Evolutionary conservation across 305 asterid species (phyloP).

Genomic region (Andrographis paniculata): DNA sequence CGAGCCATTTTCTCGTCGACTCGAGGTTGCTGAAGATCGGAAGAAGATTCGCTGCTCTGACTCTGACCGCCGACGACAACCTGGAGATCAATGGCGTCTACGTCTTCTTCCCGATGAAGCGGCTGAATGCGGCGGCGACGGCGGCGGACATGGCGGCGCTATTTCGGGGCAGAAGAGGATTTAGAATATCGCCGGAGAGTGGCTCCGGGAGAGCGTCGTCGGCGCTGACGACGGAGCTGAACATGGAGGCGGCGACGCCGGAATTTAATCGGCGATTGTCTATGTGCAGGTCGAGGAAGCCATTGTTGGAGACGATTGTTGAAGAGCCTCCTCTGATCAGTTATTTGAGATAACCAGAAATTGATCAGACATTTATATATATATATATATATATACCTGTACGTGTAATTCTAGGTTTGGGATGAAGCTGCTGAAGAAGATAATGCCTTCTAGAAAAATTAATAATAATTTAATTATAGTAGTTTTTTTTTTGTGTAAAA

Average conservation of each 20-base stretch:
- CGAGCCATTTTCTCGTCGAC: slow-evolving; percentile 40
- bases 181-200: slow-evolving; percentile 48
- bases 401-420: too few species aligned
- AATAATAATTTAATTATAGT: too few species aligned
- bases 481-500: too few species aligned
- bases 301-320: slow-evolving; percentile 54
- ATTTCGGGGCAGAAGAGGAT: slow-evolving; percentile 30
- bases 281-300: slow-evolving; percentile 53
- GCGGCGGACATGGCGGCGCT: slow-evolving; percentile 56
- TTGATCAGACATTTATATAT: neutral
- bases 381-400: too few species aligned
- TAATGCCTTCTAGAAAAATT: too few species aligned
- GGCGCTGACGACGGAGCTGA: slow-evolving; percentile 28
- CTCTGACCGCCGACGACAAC: slow-evolving; percentile 66
- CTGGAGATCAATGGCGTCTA: slow-evolving; percentile 47
- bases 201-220: slow-evolving; percentile 18
- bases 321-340: slow-evolving; percentile 36
- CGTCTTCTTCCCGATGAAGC: slow-evolving; percentile 66
- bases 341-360: neutral
- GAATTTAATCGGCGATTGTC: slow-evolving; percentile 40
- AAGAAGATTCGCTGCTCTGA: slow-evolving; percentile 45
- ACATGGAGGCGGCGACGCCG: slow-evolving; percentile 33
- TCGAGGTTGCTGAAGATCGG: slow-evolving; percentile 56
- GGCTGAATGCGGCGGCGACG: slow-evolving; percentile 43
- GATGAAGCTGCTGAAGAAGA: too few species aligned